These are phyloP conservation scores for Alternaria tenuissima DNA, from an alignment of 2,329 filamentous ascomycete genomes.

Conservation along the genomic window DNA sequence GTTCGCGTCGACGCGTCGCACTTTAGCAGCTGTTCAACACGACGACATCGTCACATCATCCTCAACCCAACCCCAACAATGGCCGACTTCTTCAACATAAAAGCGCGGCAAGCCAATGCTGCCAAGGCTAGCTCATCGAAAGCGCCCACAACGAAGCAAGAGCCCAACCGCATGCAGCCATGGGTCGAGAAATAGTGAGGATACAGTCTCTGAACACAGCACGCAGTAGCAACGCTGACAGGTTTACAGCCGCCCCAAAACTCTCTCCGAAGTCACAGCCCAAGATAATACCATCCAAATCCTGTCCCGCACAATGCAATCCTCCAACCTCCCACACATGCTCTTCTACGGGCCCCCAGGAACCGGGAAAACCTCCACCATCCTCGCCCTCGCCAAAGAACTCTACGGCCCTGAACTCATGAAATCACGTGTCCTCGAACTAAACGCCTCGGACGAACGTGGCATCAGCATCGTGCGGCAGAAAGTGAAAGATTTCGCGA, in stretches of 20 bases:
- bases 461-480: constrained; percentile 96
- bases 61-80: constrained; percentile 58
- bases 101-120: constrained; percentile 78
- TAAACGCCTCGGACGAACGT: constrained; percentile 98
- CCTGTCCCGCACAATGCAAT: constrained; percentile 90
- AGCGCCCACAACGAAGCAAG: constrained; percentile 66
- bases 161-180: constrained; percentile 76
- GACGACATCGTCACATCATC: constrained; percentile 19
- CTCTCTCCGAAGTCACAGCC: constrained; percentile 90
- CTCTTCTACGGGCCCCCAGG: constrained; percentile 98
- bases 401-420: constrained; percentile 96
- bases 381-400: constrained; percentile 95
- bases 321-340: constrained; percentile 98
- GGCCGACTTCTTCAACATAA: constrained; percentile 95
- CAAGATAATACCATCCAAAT: constrained; percentile 97
- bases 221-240: constrained; percentile 20
- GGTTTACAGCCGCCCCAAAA: constrained; percentile 80
- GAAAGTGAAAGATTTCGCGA: constrained; percentile 98
- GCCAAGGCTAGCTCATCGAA: constrained; percentile 77
- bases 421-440: constrained; percentile 92
- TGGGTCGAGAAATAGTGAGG: constrained; percentile 98
- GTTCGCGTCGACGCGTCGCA: constrained; percentile 42
- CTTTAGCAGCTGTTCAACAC: constrained; percentile 30
- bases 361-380: constrained; percentile 97
- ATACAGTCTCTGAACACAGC: constrained; percentile 6